phyloP scores from a whole-genome alignment of 306 rosid genomes.

The Trichosanthes cucumerina region DNA sequence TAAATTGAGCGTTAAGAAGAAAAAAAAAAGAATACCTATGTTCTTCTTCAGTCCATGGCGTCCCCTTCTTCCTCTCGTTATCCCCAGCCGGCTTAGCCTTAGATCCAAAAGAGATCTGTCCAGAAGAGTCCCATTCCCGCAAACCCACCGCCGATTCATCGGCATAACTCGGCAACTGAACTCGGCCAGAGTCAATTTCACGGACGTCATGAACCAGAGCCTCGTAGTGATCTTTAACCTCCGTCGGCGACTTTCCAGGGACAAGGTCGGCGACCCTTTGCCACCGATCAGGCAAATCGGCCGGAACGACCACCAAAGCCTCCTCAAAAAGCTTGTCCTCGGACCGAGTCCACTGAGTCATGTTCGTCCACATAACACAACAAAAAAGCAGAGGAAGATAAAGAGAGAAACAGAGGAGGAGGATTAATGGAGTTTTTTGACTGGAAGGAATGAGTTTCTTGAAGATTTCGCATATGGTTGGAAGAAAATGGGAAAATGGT shows the following conservation, averaged over 20 bases:
- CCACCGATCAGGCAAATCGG: conserved; percentile 56
- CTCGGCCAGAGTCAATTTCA: conserved; percentile 71
- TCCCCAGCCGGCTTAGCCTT: conserved; percentile 28
- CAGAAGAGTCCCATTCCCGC: conserved; percentile 41
- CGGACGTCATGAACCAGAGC: conserved; percentile 53
- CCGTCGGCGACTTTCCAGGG: conserved; percentile 46
- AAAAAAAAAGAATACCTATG: conserved; percentile 35
- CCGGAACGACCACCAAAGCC: conserved; percentile 50
- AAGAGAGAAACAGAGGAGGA: background rate
- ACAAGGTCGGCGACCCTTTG: conserved; percentile 45
- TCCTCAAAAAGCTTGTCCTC: conserved; percentile 76
- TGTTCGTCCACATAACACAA: conserved; percentile 31
- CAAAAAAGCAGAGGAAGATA: background rate
- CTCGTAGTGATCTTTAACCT: conserved; percentile 50
- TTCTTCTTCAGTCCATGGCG: conserved; percentile 81
- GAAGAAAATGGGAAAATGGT: conserved; percentile 16
- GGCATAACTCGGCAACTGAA: conserved; percentile 50
- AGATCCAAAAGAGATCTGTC: conserved; percentile 58
- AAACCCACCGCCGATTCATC: conserved; percentile 30
- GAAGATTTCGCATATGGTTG: conserved; percentile 39
- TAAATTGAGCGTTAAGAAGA: background rate
- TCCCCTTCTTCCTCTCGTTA: conserved; percentile 54
- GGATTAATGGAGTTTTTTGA: background rate
- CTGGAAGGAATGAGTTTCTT: conserved; percentile 28
- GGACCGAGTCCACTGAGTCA: conserved; percentile 49